Evolutionary conservation across 1,139 yeast genomes (phyloP).

Genomic region (Wickerhamiella pararugosa): DNA sequence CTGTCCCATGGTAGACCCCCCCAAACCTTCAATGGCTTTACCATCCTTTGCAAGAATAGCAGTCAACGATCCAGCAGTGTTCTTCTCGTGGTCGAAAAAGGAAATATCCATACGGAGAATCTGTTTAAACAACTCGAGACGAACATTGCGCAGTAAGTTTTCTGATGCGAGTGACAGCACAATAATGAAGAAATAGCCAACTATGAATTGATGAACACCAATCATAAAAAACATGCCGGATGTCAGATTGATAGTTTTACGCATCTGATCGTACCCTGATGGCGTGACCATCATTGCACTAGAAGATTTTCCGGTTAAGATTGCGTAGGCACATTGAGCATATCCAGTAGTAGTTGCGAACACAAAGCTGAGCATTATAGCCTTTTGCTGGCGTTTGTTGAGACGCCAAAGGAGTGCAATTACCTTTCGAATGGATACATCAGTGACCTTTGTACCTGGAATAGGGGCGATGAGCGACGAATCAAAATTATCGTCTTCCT

Average conservation of each 20-base stretch:
- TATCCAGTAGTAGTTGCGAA: constrained; percentile 25
- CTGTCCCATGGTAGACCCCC: constrained; percentile 73
- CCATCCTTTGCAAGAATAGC: constrained; percentile 75
- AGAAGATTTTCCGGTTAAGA: constrained; percentile 27
- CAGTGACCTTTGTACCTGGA: constrained; percentile 12
- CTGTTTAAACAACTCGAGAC: constrained; percentile 23
- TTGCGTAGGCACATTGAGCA: constrained; percentile 28
- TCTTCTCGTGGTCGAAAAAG: constrained; percentile 56
- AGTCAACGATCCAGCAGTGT: constrained; percentile 58
- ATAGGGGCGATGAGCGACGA: constrained; percentile 7
- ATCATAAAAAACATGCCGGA: constrained; percentile 30
- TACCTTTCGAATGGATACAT: constrained; percentile 8
- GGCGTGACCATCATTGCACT: constrained; percentile 26
- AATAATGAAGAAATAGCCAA: constrained; percentile 21
- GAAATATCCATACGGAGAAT: constrained; percentile 61
- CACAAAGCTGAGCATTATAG: constrained; percentile 22
- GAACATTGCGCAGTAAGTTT: constrained; percentile 22
- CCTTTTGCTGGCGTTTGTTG: constrained; percentile 19
- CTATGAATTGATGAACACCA: constrained; percentile 24
- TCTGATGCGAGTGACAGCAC: constrained; percentile 21
- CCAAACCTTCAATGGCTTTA: constrained; percentile 66
- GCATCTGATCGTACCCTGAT: constrained; percentile 22
- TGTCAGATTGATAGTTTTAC: constrained; percentile 24
- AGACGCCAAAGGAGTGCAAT: constrained; percentile 14
- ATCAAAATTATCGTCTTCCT: constrained; percentile 11